Conservation (phyloP, 139 green algal species). For the Chara braunii region DNA sequence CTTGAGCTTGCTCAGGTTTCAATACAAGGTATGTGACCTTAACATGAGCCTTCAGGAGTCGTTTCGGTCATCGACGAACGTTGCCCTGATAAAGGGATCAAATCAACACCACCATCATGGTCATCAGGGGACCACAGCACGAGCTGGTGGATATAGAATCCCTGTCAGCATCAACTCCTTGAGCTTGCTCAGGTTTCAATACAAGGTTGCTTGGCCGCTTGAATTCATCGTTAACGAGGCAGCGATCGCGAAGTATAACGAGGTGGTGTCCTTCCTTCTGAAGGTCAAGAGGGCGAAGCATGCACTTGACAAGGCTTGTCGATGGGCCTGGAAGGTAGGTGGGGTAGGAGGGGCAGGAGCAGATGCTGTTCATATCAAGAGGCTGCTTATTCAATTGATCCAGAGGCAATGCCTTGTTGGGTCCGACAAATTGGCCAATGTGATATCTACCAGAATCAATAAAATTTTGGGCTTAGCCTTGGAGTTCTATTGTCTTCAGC, state of each 20-base stretch:
- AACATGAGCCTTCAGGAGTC: slow-evolving; percentile 9
- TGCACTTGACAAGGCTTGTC: not conserved
- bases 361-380: too few species aligned
- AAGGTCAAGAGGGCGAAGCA: slow-evolving; percentile 28
- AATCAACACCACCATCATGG: too few species aligned
- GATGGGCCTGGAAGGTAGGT: slow-evolving; percentile 12
- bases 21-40: too few species aligned
- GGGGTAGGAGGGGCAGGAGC: too few species aligned
- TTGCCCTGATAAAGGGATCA: too few species aligned
- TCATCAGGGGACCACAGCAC: too few species aligned
- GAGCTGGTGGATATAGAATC: too few species aligned
- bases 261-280: slow-evolving; percentile 18
- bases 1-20: too few species aligned
- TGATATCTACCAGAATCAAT: not conserved
- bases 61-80: too few species aligned
- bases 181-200: not conserved
- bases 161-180: too few species aligned
- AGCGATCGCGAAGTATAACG: slow-evolving; percentile 11
- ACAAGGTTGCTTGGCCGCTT: slow-evolving; percentile 16
- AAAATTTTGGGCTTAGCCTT: slow-evolving; percentile 4
- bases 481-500: not conserved
- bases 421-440: slow-evolving; percentile 9
- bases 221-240: slow-evolving; percentile 6
- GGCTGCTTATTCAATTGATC: slow-evolving; percentile 6
- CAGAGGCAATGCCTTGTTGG: slow-evolving; percentile 17